phyloP scores from a whole-genome alignment of 129 eudicot genomes.

The Tagetes patula region DNA sequence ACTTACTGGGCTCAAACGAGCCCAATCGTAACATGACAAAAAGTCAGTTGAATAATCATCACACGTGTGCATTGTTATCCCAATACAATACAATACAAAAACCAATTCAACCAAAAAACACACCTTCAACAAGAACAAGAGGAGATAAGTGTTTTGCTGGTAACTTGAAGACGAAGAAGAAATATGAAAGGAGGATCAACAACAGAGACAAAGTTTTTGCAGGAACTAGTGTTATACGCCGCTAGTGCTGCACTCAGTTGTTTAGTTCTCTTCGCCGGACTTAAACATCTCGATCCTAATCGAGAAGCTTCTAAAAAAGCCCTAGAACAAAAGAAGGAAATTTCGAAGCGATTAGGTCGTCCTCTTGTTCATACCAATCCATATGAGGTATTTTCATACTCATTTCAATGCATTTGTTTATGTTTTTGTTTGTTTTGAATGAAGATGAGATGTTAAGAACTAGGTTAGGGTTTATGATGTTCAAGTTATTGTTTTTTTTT shows the following conservation, averaged over 20 bases:
- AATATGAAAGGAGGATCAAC: slow-evolving; percentile 30
- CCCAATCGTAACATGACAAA: no score
- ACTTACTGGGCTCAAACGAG: no score
- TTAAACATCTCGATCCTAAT: slow-evolving; percentile 75
- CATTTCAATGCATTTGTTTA: no score
- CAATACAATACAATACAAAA: no score
- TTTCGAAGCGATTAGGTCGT: slow-evolving; percentile 80
- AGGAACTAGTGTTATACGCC: slow-evolving; percentile 72
- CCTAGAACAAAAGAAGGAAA: slow-evolving; percentile 77
- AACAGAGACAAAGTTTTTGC: slow-evolving; percentile 60
- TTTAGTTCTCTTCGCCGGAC: slow-evolving; percentile 69
- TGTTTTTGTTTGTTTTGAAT: not conserved
- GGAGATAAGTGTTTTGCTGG: not conserved
- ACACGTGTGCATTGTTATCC: no score
- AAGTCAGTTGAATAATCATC: no score
- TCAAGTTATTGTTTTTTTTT: no score
- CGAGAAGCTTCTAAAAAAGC: slow-evolving; percentile 89
- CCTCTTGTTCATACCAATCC: slow-evolving; percentile 83
- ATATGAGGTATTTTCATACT: slow-evolving; percentile 53
- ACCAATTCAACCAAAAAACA: no score
- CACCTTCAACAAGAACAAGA: no score
- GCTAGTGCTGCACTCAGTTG: slow-evolving; percentile 94
- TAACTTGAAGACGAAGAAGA: not conserved
- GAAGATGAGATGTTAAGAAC: not conserved
- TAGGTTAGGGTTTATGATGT: slow-evolving; percentile 15